Evolutionary conservation across 495 filamentous ascomycete genomes (phyloP), one percentile per base, ranked within the genome.

Genomic region (Penicillium odoratum): DNA sequence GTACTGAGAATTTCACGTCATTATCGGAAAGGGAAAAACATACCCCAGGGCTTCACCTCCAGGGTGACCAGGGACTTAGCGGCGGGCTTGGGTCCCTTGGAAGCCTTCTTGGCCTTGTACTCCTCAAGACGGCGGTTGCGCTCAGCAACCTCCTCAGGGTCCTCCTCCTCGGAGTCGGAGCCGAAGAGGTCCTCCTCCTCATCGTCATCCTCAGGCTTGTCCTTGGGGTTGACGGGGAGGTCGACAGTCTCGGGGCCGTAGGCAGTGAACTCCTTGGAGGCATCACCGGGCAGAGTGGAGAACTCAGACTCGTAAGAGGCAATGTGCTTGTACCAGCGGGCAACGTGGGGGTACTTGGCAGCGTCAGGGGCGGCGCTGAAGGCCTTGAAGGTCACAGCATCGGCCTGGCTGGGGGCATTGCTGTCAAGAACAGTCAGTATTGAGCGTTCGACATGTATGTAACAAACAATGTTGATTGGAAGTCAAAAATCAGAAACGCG

Each of bases 31-130:
- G 28, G 38, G 16, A 69, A 62, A n/a, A 16, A 83, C 88, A 65
- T 88, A 96, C 95, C 94, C 94, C 94, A 98, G 58, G 94, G 95
- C 85, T 98, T 98, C 57, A 98, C 91, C 65, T 97, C 93, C 59
- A 98, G 63, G 45, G 91, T 98, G 65, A 98, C 93, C 51, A 97
- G 77, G 40, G 92, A 96, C 86, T 98, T 98, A 65, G 94, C 94
- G 55, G 85, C 87, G 64, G 85, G 81, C 89, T 97, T 97, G 64
- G 82, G 75, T 36, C 60, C 60, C 83, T 96, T 96, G 70, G 78
- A 81, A 68, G 87, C 92, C 89, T 98, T 98, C 87, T 98, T 98
- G 80, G 90, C 89, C 77, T 86, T 87, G 85, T 98, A 98, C 70
- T 92, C 95, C 50, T 84, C 93, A 55, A 98, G 82, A 68, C 91